phyloP scores from a whole-genome alignment of 371 early-diverging fungal species.

The Mortierella polycephala region DNA sequence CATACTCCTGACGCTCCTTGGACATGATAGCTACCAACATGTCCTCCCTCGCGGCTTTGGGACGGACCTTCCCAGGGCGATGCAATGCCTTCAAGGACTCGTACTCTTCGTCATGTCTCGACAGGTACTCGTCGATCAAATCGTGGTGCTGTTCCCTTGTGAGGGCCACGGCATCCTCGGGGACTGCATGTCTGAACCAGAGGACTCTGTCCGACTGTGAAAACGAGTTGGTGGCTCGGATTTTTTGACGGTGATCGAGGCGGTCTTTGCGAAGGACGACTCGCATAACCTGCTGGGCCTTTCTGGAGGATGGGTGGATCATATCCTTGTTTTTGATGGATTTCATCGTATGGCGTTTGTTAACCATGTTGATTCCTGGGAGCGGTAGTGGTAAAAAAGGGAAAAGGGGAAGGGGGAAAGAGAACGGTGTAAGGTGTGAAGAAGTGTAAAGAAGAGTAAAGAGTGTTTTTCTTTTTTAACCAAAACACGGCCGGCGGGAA shows the following conservation, averaged over 20 bases:
- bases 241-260: conserved; percentile 56
- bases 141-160: conserved; percentile 63
- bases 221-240: conserved; percentile 34
- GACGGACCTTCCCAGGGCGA: conserved; percentile 60
- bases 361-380: conserved; percentile 48
- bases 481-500: too few relatives aligned
- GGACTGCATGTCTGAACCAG: conserved; percentile 71
- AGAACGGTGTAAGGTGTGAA: not conserved
- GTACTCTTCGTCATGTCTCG: conserved; percentile 65
- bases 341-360: conserved; percentile 68
- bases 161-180: conserved; percentile 56
- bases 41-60: conserved; percentile 63
- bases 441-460: not conserved
- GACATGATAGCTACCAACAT: conserved; percentile 58
- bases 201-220: conserved; percentile 63
- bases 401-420: not conserved
- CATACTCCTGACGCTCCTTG: conserved; percentile 65
- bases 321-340: conserved; percentile 71
- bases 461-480: not conserved
- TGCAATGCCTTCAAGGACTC: conserved; percentile 58
- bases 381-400: not conserved
- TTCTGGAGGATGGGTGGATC: conserved; percentile 71
- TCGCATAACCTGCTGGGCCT: conserved; percentile 66
- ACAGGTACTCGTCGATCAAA: conserved; percentile 60
- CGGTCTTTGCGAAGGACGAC: conserved; percentile 65